Base-by-base conservation (phyloP, 2,329 filamentous ascomycete species). In the Penicillium polonicum region DNA sequence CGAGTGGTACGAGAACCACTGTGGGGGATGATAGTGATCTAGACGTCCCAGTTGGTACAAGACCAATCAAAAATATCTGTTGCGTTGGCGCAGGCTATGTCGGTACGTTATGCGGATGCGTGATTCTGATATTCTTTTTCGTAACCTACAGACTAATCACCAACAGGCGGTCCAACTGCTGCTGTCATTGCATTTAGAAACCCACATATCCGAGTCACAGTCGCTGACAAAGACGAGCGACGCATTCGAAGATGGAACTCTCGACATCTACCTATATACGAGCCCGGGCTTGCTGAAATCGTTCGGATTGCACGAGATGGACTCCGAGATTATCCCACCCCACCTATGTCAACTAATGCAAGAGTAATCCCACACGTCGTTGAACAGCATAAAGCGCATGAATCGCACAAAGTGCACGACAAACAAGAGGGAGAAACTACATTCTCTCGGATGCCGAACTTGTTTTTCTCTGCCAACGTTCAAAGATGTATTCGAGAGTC, bases 381-480 rank as follows among this genome's bases (percentile, higher is more conserved):
- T 3, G 21, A 41, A 6, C 2, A 21, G 38, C 3, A 41, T 2
- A 13, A 23, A 41, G 5, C 19, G 5, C 19, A 39, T 10, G 10
- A 41, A 15, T 31, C 10, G 29, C 12, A 13, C 1, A 2, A 31
- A 13, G 7, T 2, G 39, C 12, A 25, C 3, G 3, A 25, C 13
- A 42, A 15, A 25, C 21, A 25, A 25, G 6, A 42, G 7, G 39
- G 33, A 31, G 8, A 2, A 21, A 23, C 13, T 23, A 5, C 33
- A 29, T n/a, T 45, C 9, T 10, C 41, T 15, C 39, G 58, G 13
- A 41, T 36, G 13, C 81, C 84, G 5, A 92, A 92, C 72, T 79
- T 93, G 13, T 82, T 86, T 77, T 92, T 93, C 76, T 88, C 88
- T 1, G 88, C 85, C 13, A 82, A 90, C 50, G 81, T 90, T 13